These are phyloP conservation scores for Zymoseptoria crescenta DNA, from an alignment of 2,329 filamentous ascomycete genomes.

Conservation along the genomic window DNA sequence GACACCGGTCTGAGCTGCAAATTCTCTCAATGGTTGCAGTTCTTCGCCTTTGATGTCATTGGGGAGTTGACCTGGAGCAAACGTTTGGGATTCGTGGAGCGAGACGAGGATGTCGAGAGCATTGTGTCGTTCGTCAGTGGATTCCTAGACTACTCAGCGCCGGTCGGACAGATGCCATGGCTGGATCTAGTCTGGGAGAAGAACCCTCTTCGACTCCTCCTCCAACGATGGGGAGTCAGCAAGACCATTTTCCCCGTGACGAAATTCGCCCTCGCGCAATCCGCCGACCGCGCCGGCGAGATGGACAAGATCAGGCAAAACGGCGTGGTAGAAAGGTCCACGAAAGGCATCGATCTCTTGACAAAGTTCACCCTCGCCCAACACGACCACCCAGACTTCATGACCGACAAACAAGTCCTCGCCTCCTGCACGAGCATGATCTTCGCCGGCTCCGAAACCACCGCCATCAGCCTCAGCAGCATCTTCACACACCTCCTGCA, in stretches of 20 bases:
- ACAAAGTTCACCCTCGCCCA: conserved; percentile 65
- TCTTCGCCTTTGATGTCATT: conserved; percentile 75
- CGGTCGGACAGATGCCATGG: conserved; percentile 66
- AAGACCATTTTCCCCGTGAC: conserved; percentile 66
- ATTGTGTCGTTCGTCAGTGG: conserved; percentile 58
- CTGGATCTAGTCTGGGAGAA: conserved; percentile 64
- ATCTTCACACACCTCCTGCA: conserved; percentile 69
- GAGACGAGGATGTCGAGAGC: conserved; percentile 66
- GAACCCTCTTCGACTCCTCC: conserved; percentile 59
- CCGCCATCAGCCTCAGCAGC: conserved; percentile 62
- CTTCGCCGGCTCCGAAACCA: conserved; percentile 65
- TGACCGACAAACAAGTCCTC: conserved; percentile 61
- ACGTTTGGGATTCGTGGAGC: conserved; percentile 66
- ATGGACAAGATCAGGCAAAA: conserved; percentile 41
- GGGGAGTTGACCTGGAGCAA: conserved; percentile 71
- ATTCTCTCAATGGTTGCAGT: conserved; percentile 67
- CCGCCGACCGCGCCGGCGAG: conserved; percentile 55
- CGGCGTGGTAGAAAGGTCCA: conserved; percentile 31
- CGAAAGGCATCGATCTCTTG: conserved; percentile 51
- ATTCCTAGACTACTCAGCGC: conserved; percentile 64
- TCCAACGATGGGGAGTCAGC: conserved; percentile 58
- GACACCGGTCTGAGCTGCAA: conserved; percentile 46
- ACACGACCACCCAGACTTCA: conserved; percentile 60
- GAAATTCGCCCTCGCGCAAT: conserved; percentile 60
- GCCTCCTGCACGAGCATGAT: conserved; percentile 65